Base-by-base conservation (phyloP, 164 flowering plant genomes). In the Chimonanthus praecox region DNA sequence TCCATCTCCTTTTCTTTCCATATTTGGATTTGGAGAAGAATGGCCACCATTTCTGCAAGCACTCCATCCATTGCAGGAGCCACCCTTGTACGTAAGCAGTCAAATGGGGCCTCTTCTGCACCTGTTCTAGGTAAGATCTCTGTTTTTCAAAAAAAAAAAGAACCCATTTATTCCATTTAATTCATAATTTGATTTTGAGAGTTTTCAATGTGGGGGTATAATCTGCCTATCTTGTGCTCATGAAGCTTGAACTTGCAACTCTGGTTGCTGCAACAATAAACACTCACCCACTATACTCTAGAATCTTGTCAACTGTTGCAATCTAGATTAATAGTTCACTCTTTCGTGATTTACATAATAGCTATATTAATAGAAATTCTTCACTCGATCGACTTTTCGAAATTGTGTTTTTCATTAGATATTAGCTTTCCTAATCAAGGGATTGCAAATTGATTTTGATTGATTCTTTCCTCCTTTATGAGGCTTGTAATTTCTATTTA, bases 21-120 rank as follows among this genome's bases (percentile, higher is more conserved):
- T 16, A 50, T 65, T 20, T 43, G 54, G 10, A 47, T 46, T 4
- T 46, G 69, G 70, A 73, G 64, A 69, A 68, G 74, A 73, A 89
- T 89, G 90, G 88, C 90, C 20, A 47, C 85, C 80, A 70, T 81
- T 72, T 77, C 80, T 46, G 84, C 85, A 66, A 70, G 73, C 76
- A 70, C 82, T 60, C 71, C 83, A 45, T 68, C 78, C 47, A 43
- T 82, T 3, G 76, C 78, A 3, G 49, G 79, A 46, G 65, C 79
- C 6, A 49, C 70, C 63, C 47, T 79, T 6, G 77, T 70, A 33
- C 79, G 45, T 47, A 81, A 77, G 78, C 65, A 71, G n/a, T 67
- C 66, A 2, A 43, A 47, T 33, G 49, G 75, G 8, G 64, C 65
- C 54, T 72, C 78, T 20, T 66, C 87, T 7, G 71, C 81, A 7